Evolutionary conservation across 805 yeast species (phyloP).

Genomic region (Teunomyces aglyptinius): DNA sequence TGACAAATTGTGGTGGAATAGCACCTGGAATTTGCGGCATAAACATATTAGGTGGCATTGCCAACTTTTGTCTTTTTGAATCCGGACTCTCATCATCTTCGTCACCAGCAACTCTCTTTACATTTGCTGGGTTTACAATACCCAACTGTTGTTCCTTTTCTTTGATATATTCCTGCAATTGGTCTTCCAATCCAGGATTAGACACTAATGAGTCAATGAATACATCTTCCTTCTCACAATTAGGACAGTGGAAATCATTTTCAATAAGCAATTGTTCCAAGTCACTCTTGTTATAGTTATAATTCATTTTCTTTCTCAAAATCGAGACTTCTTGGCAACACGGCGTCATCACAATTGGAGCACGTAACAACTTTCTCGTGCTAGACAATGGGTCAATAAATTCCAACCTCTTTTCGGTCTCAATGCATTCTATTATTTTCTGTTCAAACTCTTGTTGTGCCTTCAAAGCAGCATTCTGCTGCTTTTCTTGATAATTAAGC

Average conservation of each 20-base stretch:
- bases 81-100: conserved; percentile 18
- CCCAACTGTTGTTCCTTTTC: conserved; percentile 32
- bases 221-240: conserved; percentile 71
- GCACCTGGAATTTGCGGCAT: conserved; percentile 11
- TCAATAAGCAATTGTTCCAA: conserved; percentile 58
- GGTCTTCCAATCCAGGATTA: conserved; percentile 57
- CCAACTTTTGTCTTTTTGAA: conserved; percentile 27
- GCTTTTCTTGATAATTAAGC: conserved; percentile 78
- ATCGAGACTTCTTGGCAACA: conserved; percentile 64
- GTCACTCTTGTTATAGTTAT: conserved; percentile 35
- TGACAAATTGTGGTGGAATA: conserved; percentile 16
- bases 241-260: conserved; percentile 87
- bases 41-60: conserved; percentile 14
- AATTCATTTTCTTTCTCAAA: conserved; percentile 52
- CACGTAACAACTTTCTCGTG: conserved; percentile 52
- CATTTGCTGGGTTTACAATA: conserved; percentile 30
- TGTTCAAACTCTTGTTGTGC: conserved; percentile 52
- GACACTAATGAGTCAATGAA: conserved; percentile 67
- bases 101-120: conserved; percentile 18
- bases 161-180: conserved; percentile 52
- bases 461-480: conserved; percentile 47
- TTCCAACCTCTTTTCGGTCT: conserved; percentile 33
- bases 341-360: conserved; percentile 75
- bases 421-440: conserved; percentile 29
- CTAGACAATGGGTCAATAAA: conserved; percentile 62